Conservation (phyloP, 805 yeast genomes). For the Myxozyma udenii region DNA sequence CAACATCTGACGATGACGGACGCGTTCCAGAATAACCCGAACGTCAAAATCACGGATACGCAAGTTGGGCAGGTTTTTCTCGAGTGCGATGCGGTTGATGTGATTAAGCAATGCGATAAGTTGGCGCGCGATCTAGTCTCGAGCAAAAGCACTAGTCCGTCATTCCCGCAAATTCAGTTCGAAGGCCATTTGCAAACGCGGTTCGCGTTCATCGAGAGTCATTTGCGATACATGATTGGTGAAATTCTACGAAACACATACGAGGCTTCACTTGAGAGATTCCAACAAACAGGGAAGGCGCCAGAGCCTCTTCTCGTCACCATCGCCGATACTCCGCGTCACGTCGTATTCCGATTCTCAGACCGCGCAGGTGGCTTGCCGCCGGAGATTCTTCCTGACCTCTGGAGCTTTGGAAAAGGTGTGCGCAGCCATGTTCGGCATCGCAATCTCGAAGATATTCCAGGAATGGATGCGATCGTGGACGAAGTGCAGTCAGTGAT, state of each 20-base stretch:
- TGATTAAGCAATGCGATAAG: conserved; percentile 55
- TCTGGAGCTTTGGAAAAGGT: conserved; percentile 69
- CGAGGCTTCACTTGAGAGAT: conserved; percentile 68
- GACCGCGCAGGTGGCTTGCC: conserved; percentile 90
- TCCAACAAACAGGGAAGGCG: conserved; percentile 32
- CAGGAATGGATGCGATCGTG: conserved; percentile 36
- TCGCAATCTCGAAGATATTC: conserved; percentile 35
- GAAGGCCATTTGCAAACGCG: conserved; percentile 63
- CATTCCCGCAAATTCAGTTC: conserved; percentile 71
- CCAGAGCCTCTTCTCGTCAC: conserved; percentile 65
- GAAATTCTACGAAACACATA: conserved; percentile 82
- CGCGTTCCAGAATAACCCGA: conserved; percentile 50
- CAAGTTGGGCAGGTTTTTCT: conserved; percentile 75
- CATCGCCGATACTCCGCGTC: conserved; percentile 61
- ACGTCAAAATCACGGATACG: conserved; percentile 40
- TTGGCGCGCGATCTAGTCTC: conserved; percentile 51
- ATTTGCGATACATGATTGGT: conserved; percentile 79
- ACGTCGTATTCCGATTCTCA: conserved; percentile 71
- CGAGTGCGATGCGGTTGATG: conserved; percentile 68
- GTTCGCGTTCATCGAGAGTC: conserved; percentile 83
- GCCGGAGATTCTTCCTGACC: conserved; percentile 53
- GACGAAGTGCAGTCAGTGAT: conserved; percentile 27
- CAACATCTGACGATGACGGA: conserved; percentile 81
- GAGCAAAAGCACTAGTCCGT: conserved; percentile 52
- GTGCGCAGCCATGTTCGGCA: conserved; percentile 34